Conservation (phyloP, 148 eudicot species). For the Drosera capensis region DNA sequence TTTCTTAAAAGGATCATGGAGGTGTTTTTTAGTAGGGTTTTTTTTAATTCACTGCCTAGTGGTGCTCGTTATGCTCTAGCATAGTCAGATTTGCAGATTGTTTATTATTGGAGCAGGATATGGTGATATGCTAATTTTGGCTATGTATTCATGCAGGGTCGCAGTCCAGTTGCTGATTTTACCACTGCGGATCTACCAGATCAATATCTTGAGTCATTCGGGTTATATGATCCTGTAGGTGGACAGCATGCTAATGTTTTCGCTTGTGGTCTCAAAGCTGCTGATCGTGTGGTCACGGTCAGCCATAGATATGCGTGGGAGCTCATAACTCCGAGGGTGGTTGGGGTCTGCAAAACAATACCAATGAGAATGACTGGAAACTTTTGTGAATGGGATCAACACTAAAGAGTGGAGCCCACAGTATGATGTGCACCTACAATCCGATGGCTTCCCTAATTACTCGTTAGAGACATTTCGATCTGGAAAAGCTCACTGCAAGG, state of each 20-base stretch:
- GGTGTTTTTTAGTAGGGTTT: too few relatives aligned
- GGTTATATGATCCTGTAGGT: slow-evolving; percentile 70
- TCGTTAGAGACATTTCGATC: slow-evolving; percentile 43
- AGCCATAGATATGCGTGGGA: slow-evolving; percentile 98
- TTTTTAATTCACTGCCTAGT: too few relatives aligned
- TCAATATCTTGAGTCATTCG: slow-evolving; percentile 71
- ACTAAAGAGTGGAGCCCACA: slow-evolving; percentile 76
- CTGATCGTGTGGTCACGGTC: slow-evolving; percentile 85
- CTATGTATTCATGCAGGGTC: slow-evolving; percentile 67
- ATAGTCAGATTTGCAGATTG: too few relatives aligned
- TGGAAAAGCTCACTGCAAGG: slow-evolving; percentile 80
- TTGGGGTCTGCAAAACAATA: slow-evolving; percentile 76
- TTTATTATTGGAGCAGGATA: too few relatives aligned
- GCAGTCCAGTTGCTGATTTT: slow-evolving; percentile 83
- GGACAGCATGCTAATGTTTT: slow-evolving; percentile 92
- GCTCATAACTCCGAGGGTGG: slow-evolving; percentile 87
- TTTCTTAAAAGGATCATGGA: too few relatives aligned
- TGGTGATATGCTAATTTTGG: too few relatives aligned
- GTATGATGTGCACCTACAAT: slow-evolving; percentile 48
- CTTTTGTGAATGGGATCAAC: slow-evolving; percentile 86
- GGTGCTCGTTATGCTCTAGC: too few relatives aligned
- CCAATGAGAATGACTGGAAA: slow-evolving; percentile 84
- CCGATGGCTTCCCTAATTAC: slow-evolving; percentile 76
- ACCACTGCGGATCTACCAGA: slow-evolving; percentile 61
- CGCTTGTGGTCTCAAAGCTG: slow-evolving; percentile 77